These are phyloP conservation scores for sunflower (Helianthus annuus) DNA, from an alignment of 129 eudicot species.

Conservation along the genomic window DNA sequence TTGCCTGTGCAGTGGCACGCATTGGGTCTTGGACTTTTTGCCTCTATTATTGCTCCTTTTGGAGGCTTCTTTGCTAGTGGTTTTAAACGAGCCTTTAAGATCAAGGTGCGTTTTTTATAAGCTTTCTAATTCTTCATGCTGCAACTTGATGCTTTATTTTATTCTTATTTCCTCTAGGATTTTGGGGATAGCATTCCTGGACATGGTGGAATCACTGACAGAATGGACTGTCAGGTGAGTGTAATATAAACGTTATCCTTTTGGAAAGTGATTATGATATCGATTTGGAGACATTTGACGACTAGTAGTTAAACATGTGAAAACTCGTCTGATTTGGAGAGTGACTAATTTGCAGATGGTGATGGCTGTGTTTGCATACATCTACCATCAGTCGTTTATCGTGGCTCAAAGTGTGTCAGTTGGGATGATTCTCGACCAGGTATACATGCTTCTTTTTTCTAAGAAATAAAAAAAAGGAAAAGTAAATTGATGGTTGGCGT, in stretches of 20 bases:
- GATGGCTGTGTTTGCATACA: slow-evolving; percentile 96
- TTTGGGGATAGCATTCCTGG: slow-evolving; percentile 99
- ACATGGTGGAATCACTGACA: slow-evolving; percentile 96
- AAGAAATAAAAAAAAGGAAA: background rate
- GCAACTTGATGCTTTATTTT: slow-evolving; percentile 13
- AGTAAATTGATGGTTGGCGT: background rate
- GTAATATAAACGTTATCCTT: background rate
- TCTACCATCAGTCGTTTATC: slow-evolving; percentile 84
- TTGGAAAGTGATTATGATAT: too few relatives aligned
- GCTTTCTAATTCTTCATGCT: background rate
- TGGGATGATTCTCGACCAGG: slow-evolving; percentile 93
- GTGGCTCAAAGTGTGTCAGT: slow-evolving; percentile 77
- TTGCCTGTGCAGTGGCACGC: slow-evolving; percentile 99
- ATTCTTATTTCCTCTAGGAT: slow-evolving; percentile 53
- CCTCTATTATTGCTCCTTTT: slow-evolving; percentile 95
- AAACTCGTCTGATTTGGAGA: too few relatives aligned
- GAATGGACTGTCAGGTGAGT: slow-evolving; percentile 98
- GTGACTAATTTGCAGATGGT: slow-evolving; percentile 62
- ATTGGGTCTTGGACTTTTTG: slow-evolving; percentile 81
- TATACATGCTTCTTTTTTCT: slow-evolving; percentile 10
- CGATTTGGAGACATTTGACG: too few relatives aligned
- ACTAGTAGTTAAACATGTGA: too few relatives aligned
- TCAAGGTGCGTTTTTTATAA: slow-evolving; percentile 56
- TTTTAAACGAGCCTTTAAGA: slow-evolving; percentile 90
- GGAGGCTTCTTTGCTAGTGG: slow-evolving; percentile 99